Conservation (phyloP, 371 early-diverging fungal species). For the Circinella minor region DNA sequence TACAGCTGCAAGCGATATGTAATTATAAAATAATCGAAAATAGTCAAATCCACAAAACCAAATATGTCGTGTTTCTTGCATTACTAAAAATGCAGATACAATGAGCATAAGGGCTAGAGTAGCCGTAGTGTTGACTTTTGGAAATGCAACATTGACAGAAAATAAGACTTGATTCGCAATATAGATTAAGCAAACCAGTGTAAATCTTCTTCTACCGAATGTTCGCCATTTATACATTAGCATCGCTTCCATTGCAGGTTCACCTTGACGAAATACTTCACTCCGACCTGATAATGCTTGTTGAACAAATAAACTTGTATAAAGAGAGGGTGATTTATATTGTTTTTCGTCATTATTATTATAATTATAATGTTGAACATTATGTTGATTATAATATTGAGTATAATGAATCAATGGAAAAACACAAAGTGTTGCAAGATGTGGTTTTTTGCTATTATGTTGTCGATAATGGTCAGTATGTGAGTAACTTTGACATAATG, state of each 20-base stretch:
- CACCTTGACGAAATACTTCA: slow-evolving; percentile 10
- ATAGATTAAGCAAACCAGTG: neutral
- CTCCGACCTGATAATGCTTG: slow-evolving; percentile 8
- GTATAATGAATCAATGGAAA: slow-evolving; percentile 6
- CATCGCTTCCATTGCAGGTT: slow-evolving; percentile 17
- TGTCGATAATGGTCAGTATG: neutral
- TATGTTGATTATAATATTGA: neutral
- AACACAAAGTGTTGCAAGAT: slow-evolving; percentile 10
- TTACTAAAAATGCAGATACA: slow-evolving; percentile 1
- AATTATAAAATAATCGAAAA: slow-evolving; percentile 16
- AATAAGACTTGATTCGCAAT: slow-evolving; percentile 8
- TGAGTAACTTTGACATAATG: neutral
- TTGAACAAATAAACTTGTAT: neutral
- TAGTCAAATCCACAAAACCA: neutral
- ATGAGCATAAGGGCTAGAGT: neutral
- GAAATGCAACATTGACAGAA: slow-evolving; percentile 15
- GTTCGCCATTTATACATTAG: slow-evolving; percentile 13
- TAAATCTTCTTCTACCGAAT: slow-evolving; percentile 6
- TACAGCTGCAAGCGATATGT: slow-evolving; percentile 10
- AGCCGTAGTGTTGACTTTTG: neutral
- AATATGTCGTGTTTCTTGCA: slow-evolving; percentile 13
- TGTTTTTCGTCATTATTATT: neutral
- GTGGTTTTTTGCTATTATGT: slow-evolving; percentile 3
- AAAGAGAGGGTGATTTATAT: neutral
- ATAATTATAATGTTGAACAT: neutral